A percentile compares a stretch with the other conserved stretches of the same genome.
Evolutionary conservation across 1,284 basidiomycete species (phyloP).

Genomic region (Ganoderma sp.): DNA sequence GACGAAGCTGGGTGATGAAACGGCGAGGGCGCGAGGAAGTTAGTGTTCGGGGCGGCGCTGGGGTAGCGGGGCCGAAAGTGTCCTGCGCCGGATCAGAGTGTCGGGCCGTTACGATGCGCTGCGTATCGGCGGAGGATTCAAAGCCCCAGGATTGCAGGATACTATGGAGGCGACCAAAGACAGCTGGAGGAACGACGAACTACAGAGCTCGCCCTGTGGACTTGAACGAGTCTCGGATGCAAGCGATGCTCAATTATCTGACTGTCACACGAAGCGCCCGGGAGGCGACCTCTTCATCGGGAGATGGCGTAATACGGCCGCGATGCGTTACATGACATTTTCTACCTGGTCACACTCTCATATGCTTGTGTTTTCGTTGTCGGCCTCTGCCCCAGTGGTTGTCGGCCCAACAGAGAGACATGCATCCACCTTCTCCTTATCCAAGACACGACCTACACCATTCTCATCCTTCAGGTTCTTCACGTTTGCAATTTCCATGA

Average conservation of each 20-base stretch:
- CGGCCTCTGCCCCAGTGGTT: background rate
- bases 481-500: conserved; percentile 65
- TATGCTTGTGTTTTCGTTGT: background rate
- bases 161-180: background rate
- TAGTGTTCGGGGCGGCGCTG: background rate
- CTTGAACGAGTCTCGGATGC: too few species aligned
- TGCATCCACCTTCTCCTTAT: conserved; percentile 16
- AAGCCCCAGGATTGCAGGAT: background rate
- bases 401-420: background rate
- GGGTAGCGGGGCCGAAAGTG: background rate
- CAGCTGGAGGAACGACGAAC: background rate
- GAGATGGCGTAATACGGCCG: too few species aligned
- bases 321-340: background rate
- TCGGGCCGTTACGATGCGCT: background rate
- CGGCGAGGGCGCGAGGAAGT: background rate
- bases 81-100: conserved; percentile 4
- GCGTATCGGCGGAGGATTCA: background rate
- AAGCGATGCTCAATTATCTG: background rate
- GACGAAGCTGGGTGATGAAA: background rate
- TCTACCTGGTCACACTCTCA: background rate
- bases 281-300: background rate
- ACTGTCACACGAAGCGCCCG: background rate
- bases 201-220: background rate
- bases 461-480: conserved; percentile 38
- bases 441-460: conserved; percentile 30